Conservation (phyloP, 2,329 filamentous ascomycete species). For the Fusarium stilboides region DNA sequence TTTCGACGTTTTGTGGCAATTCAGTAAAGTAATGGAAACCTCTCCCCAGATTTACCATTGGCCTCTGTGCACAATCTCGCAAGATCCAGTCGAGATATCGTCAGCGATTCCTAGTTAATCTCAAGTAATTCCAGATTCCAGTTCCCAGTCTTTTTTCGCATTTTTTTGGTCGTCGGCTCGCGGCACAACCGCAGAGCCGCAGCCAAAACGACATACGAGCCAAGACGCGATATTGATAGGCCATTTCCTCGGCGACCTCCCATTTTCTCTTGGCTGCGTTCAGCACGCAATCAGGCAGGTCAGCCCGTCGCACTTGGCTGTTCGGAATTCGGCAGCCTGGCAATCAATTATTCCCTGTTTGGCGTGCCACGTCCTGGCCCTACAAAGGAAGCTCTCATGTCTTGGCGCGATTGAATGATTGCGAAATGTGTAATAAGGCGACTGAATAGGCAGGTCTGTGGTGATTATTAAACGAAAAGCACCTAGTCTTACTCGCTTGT, state of each 20-base stretch:
- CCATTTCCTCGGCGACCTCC: slow-evolving; percentile 10
- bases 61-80: slow-evolving; percentile 12
- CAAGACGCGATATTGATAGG: slow-evolving; percentile 19
- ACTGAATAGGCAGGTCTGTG: slow-evolving; percentile 32
- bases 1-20: slow-evolving; percentile 9
- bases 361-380: not conserved
- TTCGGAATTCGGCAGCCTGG: slow-evolving; percentile 6
- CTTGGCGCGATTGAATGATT: slow-evolving; percentile 1
- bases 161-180: not conserved
- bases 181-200: slow-evolving; percentile 29
- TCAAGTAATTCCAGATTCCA: slow-evolving; percentile 12
- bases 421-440: not conserved
- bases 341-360: slow-evolving; percentile 1
- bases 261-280: not conserved
- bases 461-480: not conserved
- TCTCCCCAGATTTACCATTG: slow-evolving; percentile 32
- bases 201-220: slow-evolving; percentile 7
- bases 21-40: slow-evolving; percentile 32
- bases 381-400: not conserved
- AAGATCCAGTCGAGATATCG: slow-evolving; percentile 30
- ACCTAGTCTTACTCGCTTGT: not conserved
- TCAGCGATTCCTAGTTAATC: slow-evolving; percentile 21
- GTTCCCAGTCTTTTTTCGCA: not conserved
- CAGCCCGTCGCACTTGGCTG: not conserved
- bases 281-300: slow-evolving; percentile 26